These are phyloP conservation scores for Chalciporus pseudorubinellus DNA, from an alignment of 768 basidiomycete genomes.

Conservation along the genomic window DNA sequence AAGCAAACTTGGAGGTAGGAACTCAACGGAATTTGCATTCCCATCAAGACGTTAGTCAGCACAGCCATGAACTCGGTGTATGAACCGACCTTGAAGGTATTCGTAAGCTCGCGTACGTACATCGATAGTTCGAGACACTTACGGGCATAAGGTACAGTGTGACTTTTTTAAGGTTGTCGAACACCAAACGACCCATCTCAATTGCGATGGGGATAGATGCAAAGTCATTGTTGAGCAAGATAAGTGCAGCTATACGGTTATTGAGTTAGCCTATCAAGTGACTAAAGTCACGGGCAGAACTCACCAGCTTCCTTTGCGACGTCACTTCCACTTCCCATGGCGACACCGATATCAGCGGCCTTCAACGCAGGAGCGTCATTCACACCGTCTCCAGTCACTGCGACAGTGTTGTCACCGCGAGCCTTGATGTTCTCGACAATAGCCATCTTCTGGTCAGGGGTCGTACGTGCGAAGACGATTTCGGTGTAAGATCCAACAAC, in stretches of 20 bases:
- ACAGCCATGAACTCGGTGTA: too few species aligned
- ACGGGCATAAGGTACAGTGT: too few species aligned
- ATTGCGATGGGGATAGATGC: too few species aligned
- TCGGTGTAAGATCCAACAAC: conserved; percentile 38
- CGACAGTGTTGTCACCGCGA: conserved; percentile 48
- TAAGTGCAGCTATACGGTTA: conserved; percentile 36
- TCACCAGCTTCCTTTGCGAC: conserved; percentile 56
- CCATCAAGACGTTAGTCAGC: too few species aligned
- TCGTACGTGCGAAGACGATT: conserved; percentile 53
- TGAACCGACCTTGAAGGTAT: too few species aligned
- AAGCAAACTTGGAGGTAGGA: too few species aligned
- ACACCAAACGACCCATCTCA: too few species aligned
- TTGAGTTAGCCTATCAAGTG: background rate
- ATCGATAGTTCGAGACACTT: too few species aligned
- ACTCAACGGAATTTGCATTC: too few species aligned
- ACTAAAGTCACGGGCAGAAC: conserved; percentile 1
- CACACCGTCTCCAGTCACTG: conserved; percentile 57
- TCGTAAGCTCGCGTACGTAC: too few species aligned
- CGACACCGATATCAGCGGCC: conserved; percentile 54
- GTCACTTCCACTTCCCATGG: conserved; percentile 49
- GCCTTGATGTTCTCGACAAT: conserved; percentile 54
- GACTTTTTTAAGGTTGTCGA: too few species aligned
- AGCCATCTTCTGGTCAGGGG: conserved; percentile 55
- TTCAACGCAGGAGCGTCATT: conserved; percentile 53
- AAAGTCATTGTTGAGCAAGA: too few species aligned